Base-by-base conservation (phyloP, 129 eudicot genomes). In the Tanacetum coccineum region DNA sequence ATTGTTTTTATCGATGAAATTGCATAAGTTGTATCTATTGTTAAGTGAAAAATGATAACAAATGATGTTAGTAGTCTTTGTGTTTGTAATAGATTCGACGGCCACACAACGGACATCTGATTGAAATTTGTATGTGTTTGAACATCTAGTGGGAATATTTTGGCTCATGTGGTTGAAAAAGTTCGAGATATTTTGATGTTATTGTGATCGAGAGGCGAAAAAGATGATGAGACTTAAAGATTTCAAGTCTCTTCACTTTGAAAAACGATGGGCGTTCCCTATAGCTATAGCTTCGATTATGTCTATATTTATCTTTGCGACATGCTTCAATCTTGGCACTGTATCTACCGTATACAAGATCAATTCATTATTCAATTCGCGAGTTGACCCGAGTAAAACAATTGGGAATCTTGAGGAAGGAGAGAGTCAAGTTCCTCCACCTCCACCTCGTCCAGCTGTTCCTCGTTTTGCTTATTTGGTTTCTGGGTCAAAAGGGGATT, bases 391-490 rank as follows among this genome's bases (percentile, higher is more conserved):
- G 10, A 80, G 84, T 62, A 70, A 73, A 81, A 74, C 84, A 1
- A 54, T 26, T 36, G 55, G 71, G 14, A 13, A 20, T 44, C 79
- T 81, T 79, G 84, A 74, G 5, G 94, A 85, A 74, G 53, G 60
- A 17, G 76, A 70, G 54, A 19, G 76, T 22, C 56, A 59, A 25
- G 11, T 77, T 26, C 14, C 81, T 0, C 73, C 81, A 10, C 86
- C 86, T 1, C 87, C 95, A 13, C 17, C 87, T 64, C 68, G 15
- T 9, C 87, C 90, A 40, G n/a, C 88, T 1, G 60, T 88, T 53
- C 98, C 98, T 20, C 86, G 90, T 10, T 93, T 93, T 58, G 98
- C 98, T 15, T 93, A 93, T 79, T 53, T 93, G 66, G 76, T 93
- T 57, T 93, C 98, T 3, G 98, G 98, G 20, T 88, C 96, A 10